Conservation (phyloP, 2,329 filamentous ascomycete species). For the Tolypocladium paradoxum region DNA sequence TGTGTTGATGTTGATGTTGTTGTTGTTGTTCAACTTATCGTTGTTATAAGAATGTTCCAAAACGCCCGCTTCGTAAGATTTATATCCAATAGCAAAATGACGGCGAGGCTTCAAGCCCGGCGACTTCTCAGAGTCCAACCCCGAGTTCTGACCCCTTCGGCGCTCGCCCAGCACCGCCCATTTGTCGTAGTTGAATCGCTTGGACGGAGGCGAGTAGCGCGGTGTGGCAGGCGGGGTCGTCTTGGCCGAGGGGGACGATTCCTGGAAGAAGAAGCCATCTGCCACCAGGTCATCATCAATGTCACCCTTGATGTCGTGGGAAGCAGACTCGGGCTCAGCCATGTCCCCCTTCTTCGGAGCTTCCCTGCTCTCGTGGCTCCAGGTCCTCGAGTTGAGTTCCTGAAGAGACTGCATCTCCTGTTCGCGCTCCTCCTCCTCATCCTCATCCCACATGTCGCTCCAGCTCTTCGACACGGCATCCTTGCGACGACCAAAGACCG, state of each 20-base stretch:
- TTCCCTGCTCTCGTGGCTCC: conserved; percentile 62
- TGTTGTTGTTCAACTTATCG: conserved; percentile 17
- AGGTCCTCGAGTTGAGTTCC: conserved; percentile 62
- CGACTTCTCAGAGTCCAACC: conserved; percentile 38
- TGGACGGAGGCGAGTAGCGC: conserved; percentile 56
- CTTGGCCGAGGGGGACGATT: conserved; percentile 33
- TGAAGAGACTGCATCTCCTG: conserved; percentile 48
- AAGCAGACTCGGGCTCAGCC: conserved; percentile 8
- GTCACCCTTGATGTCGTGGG: conserved; percentile 31
- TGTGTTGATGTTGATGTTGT: conserved; percentile 13
- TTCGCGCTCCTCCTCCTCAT: conserved; percentile 64
- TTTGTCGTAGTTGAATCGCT: conserved; percentile 60
- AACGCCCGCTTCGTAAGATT: conserved; percentile 36
- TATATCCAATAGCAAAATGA: conserved; percentile 35
- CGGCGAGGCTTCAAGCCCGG: conserved; percentile 40
- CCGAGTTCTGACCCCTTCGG: conserved; percentile 54
- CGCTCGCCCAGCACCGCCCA: conserved; percentile 84
- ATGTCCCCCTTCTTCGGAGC: conserved; percentile 12
- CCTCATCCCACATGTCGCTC: conserved; percentile 97
- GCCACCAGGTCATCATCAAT: conserved; percentile 55
- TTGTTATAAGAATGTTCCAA: conserved; percentile 33
- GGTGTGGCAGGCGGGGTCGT: conserved; percentile 26
- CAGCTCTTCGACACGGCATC: conserved; percentile 92
- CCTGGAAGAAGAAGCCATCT: conserved; percentile 66
- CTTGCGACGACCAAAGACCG: conserved; percentile 67